Base-by-base conservation (phyloP, 805 yeast species). In the Lipomyces spencermartinsiae region DNA sequence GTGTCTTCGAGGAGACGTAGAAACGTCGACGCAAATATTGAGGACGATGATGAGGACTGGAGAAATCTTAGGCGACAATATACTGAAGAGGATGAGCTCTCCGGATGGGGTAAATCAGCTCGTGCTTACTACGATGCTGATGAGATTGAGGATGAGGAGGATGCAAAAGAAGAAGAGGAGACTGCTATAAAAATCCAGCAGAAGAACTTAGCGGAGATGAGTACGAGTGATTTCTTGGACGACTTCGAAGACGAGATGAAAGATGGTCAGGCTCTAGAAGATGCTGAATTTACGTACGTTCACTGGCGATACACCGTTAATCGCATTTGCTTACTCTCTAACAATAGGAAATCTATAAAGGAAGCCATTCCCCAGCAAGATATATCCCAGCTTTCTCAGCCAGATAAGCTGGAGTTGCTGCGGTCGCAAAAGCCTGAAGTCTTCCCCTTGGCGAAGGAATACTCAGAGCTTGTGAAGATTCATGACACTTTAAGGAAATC, bases 161-260 rank as follows among this genome's bases (percentile, higher is more conserved):
- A 87, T 39, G 90, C 92, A 4, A 88, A 86, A 70, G 88, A 86
- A 70, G 88, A 93, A 79, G 95, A 94, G 66, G 88, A 87, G 73
- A 98, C 95, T 79, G 98, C 98, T 0, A 76, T 91, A 60, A 87
- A 92, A 75, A 87, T 92, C 73, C 98, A 93, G 79, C 90, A 90
- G 80, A 84, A 86, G 73, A 93, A 93, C 77, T 79, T 92, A 67
- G 87, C 87, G 72, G 96, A 90, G 58, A 82, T 93, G 73, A 86
- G 87, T 59, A 88, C 90, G 85, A 91, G 84, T 34, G 95, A 90
- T 77, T 89, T 84, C 76, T 80, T 89, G 73, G 95, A 92, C 71
- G 97, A 92, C 66, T 67, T 71, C 19, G 93, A 87, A 34, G 97
- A 90, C 71, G 94, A 98, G 97, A 81, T 84, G 49, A 84, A 85